Base-by-base conservation (phyloP, 108 stramenopile genomes). In the Cyclotella kingstonii region DNA sequence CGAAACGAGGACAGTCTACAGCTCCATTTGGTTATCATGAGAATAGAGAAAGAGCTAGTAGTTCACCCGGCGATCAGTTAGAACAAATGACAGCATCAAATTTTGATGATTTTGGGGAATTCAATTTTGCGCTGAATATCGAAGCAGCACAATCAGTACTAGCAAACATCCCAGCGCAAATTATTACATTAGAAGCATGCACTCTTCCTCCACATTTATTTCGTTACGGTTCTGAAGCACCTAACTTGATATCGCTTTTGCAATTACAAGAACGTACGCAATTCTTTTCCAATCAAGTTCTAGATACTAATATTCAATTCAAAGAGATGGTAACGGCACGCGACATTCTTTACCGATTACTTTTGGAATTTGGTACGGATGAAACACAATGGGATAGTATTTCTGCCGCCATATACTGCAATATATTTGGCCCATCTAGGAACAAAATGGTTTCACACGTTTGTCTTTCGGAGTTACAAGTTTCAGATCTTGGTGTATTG, bases 331-430 rank as follows among this genome's bases (percentile, higher is more conserved):
- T 12, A 21, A 18, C 11, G 31, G 42, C 69, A 12, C 47, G 59
- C 8, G 46, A 34, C 30, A 54, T 46, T 36, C 59, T 70, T 17
- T 34, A 41, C 12, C 10, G 18, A 19, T 31, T 70, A 26, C 28
- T 70, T 1, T 3, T 18, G 11, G 51, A 70, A 15, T 70, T 61
- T 45, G 69, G 69, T 2, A 61, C 69, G 22, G 31, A 26, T 39
- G 68, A 69, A 22, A 69, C 68, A 14, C 69, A 70, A 53, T 70
- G 69, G 69, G 69, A 70, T 33, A 70, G 69, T 31, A 61, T 70
- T 2, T 51, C 53, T 5, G 69, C 69, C 1, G 69, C 69, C 12
- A 54, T 70, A 5, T 70, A 61, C 48, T 70, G 69, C 52, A 70
- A 70, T 35, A 36, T 39, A 17, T 61, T 70, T 47, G 47, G 28